These are phyloP conservation scores for Westerdykella sp. DNA, from an alignment of 2,329 filamentous ascomycete species.

Conservation along the genomic window DNA sequence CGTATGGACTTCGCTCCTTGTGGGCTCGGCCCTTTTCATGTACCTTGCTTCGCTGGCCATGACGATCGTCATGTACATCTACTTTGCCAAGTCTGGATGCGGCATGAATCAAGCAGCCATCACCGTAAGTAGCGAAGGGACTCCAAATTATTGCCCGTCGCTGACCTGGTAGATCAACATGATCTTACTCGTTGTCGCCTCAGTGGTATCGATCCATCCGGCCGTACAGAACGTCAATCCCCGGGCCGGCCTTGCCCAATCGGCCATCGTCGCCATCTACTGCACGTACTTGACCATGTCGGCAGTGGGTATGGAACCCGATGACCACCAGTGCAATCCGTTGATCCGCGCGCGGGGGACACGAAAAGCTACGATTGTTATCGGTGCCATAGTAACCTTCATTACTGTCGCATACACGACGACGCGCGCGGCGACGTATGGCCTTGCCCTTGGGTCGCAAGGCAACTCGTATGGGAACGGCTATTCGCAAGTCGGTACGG, in stretches of 20 bases:
- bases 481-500: constrained; percentile 57
- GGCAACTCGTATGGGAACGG: constrained; percentile 48
- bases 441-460: constrained; percentile 63
- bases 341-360: constrained; percentile 79
- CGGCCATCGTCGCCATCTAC: constrained; percentile 94
- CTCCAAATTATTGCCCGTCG: constrained; percentile 1
- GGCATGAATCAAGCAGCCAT: constrained; percentile 97
- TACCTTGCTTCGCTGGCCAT: constrained; percentile 85
- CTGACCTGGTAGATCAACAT: constrained; percentile 60
- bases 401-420: constrained; percentile 96
- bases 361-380: constrained; percentile 80
- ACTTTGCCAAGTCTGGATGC: constrained; percentile 77
- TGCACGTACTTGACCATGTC: constrained; percentile 99
- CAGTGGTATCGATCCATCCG: constrained; percentile 81
- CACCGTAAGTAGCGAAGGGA: constrained; percentile 47
- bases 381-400: constrained; percentile 94
- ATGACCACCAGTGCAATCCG: constrained; percentile 91
- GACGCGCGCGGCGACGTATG: constrained; percentile 89
- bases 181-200: constrained; percentile 72
- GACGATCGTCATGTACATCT: constrained; percentile 95
- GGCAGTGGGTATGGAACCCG: constrained; percentile 96
- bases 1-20: constrained; percentile 77
- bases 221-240: constrained; percentile 86
- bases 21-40: constrained; percentile 91
- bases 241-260: constrained; percentile 91